Conservation (phyloP, 352 stramenopile species). For the Phytophthora aleatoria region DNA sequence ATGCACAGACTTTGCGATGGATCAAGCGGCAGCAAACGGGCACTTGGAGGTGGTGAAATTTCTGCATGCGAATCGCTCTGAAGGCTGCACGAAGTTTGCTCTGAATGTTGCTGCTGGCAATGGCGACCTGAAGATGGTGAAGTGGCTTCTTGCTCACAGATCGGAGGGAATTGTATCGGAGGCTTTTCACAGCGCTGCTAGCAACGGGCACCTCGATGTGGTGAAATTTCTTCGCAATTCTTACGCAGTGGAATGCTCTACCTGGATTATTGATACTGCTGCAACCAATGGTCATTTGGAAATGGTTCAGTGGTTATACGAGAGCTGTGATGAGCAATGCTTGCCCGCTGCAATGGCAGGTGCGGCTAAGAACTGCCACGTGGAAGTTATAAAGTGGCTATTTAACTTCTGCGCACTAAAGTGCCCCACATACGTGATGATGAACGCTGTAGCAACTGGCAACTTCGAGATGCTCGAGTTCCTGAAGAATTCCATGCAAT, state of each 20-base stretch:
- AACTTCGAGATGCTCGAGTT: constrained; percentile 27
- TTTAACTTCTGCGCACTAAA: neutral
- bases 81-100: constrained; percentile 21
- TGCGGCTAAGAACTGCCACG: constrained; percentile 12
- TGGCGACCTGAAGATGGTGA: constrained; percentile 13
- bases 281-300: constrained; percentile 11
- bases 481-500: constrained; percentile 1
- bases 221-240: constrained; percentile 5
- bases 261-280: constrained; percentile 3
- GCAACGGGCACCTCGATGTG: constrained; percentile 7
- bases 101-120: constrained; percentile 13
- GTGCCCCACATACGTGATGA: constrained; percentile 4
- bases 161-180: constrained; percentile 9
- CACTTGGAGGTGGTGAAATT: constrained; percentile 19
- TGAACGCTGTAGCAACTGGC: constrained; percentile 7
- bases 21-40: constrained; percentile 16
- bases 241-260: constrained; percentile 7
- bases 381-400: constrained; percentile 15
- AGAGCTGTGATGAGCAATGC: constrained; percentile 4
- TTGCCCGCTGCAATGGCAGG: constrained; percentile 3
- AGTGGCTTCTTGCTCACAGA: constrained; percentile 13
- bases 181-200: constrained; percentile 10
- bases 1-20: constrained; percentile 17
- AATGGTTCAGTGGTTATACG: constrained; percentile 14
- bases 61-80: constrained; percentile 12